Conservation (phyloP, 192 early-diverging fungal species). For the Coemansia sp. region DNA sequence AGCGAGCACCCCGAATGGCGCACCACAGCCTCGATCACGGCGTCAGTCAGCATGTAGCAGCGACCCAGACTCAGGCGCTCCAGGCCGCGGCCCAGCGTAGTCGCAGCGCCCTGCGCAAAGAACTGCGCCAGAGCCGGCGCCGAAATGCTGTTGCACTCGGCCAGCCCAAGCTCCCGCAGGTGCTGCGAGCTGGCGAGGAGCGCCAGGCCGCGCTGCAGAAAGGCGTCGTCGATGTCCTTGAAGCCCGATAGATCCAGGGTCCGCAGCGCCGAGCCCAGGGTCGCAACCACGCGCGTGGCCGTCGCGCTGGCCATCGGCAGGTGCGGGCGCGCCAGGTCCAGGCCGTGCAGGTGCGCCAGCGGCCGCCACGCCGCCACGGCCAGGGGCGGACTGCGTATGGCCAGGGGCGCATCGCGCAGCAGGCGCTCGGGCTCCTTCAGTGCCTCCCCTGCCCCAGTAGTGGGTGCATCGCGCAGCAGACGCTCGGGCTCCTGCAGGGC, state of each 20-base stretch:
- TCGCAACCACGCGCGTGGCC: constrained; percentile 24
- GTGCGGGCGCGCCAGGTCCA: constrained; percentile 33
- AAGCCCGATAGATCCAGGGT: constrained; percentile 40
- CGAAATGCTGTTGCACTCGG: constrained; percentile 32
- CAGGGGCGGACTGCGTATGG: too few species aligned
- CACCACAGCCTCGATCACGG: constrained; percentile 59
- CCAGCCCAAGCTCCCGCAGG: constrained; percentile 39
- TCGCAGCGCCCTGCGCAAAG: constrained; percentile 14
- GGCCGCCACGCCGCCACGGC: constrained; percentile 35
- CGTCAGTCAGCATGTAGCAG: constrained; percentile 69
- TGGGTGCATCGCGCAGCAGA: not conserved
- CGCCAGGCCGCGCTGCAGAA: constrained; percentile 22
- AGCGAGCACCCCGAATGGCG: constrained; percentile 64
- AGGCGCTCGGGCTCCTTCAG: constrained; percentile 37
- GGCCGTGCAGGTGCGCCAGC: constrained; percentile 10
- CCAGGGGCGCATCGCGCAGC: constrained; percentile 6
- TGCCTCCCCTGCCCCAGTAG: constrained; percentile 33
- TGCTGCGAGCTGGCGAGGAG: constrained; percentile 2
- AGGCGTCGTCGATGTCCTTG: constrained; percentile 39
- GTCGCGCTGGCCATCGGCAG: constrained; percentile 31
- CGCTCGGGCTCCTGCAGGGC: constrained; percentile 38
- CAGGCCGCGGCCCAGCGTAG: constrained; percentile 26
- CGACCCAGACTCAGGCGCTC: constrained; percentile 62
- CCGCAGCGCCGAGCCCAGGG: constrained; percentile 30
- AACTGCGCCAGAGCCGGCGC: constrained; percentile 27